Percentiles rank a stretch among this genome's conserved stretches.
phyloP scores from a whole-genome alignment of 495 filamentous ascomycete species.

The Aspergillus wentii region DNA sequence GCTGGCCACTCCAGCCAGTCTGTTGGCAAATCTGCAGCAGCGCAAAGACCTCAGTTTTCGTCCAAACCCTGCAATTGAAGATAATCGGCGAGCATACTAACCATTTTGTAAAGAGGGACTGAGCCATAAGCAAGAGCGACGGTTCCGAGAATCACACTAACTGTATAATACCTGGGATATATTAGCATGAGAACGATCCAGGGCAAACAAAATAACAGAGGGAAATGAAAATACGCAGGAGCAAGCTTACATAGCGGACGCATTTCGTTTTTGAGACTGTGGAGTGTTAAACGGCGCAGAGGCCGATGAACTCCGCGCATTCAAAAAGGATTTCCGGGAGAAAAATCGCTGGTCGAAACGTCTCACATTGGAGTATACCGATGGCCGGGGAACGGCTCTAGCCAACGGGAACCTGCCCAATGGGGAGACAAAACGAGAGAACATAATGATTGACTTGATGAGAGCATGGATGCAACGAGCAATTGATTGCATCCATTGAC shows the following conservation, averaged over 20 bases:
- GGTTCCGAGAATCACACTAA: slow-evolving; percentile 84
- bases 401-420: slow-evolving; percentile 18
- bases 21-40: slow-evolving; percentile 80
- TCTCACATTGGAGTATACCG: slow-evolving; percentile 10
- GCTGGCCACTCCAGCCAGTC: slow-evolving; percentile 92
- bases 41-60: too few species aligned
- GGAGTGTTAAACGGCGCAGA: slow-evolving; percentile 36
- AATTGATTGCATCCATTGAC: too few species aligned
- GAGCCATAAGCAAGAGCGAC: slow-evolving; percentile 92
- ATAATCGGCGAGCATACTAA: slow-evolving; percentile 21
- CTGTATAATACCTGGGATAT: slow-evolving; percentile 66
- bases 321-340: slow-evolving; percentile 28
- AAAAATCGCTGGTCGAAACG: slow-evolving; percentile 27
- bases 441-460: slow-evolving; percentile 24
- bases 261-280: slow-evolving; percentile 38
- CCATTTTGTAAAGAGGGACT: slow-evolving; percentile 97
- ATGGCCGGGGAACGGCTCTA: slow-evolving; percentile 10
- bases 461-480: slow-evolving; percentile 7
- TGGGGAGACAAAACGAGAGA: slow-evolving; percentile 24
- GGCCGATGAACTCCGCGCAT: slow-evolving; percentile 22
- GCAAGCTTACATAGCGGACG: slow-evolving; percentile 34
- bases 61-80: not conserved
- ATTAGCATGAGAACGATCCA: slow-evolving; percentile 3
- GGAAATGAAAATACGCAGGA: too few species aligned
- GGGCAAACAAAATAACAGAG: not conserved